A percentile compares a stretch with the other conserved stretches of the same genome.
Conservation (phyloP, 1,139 yeast species). For the Zygosaccharomyces pseudobailii region DNA sequence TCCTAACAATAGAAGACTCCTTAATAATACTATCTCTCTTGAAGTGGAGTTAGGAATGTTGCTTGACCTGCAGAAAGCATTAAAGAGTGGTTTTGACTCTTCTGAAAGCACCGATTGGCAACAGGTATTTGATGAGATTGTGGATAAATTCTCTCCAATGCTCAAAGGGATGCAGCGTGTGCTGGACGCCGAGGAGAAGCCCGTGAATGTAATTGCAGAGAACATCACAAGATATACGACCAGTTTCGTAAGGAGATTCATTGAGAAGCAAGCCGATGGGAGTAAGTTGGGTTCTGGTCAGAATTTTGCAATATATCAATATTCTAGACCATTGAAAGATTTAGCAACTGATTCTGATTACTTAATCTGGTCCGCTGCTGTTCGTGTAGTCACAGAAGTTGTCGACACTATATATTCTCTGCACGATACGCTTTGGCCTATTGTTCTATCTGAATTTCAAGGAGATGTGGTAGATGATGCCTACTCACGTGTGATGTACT, state of each 20-base stretch:
- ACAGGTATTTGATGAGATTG: conserved; percentile 41
- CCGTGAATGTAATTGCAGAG: conserved; percentile 22
- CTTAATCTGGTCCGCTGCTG: conserved; percentile 45
- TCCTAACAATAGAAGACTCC: conserved; percentile 44
- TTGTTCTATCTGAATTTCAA: conserved; percentile 31
- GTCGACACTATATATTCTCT: conserved; percentile 36
- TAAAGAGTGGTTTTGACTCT: conserved; percentile 36
- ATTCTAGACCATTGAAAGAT: conserved; percentile 40
- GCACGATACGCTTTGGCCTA: conserved; percentile 27
- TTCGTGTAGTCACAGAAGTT: conserved; percentile 37
- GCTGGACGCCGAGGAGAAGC: conserved; percentile 13
- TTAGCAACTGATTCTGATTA: conserved; percentile 39
- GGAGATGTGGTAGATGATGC: conserved; percentile 18
- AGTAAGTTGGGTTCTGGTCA: conserved; percentile 14
- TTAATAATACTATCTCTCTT: conserved; percentile 36
- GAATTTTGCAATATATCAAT: conserved; percentile 39
- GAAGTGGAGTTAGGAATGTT: conserved; percentile 32
- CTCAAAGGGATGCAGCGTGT: conserved; percentile 39
- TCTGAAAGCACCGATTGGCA: conserved; percentile 49
- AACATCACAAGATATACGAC: conserved; percentile 38
- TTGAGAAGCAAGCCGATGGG: conserved; percentile 2
- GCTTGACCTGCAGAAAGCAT: conserved; percentile 32
- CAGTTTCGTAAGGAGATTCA: conserved; percentile 42
- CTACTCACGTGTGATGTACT: conserved; percentile 9
- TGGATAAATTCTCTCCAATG: conserved; percentile 46